Evolutionary conservation across 306 rosid genomes (phyloP).

Genomic region (Comarum palustre): DNA sequence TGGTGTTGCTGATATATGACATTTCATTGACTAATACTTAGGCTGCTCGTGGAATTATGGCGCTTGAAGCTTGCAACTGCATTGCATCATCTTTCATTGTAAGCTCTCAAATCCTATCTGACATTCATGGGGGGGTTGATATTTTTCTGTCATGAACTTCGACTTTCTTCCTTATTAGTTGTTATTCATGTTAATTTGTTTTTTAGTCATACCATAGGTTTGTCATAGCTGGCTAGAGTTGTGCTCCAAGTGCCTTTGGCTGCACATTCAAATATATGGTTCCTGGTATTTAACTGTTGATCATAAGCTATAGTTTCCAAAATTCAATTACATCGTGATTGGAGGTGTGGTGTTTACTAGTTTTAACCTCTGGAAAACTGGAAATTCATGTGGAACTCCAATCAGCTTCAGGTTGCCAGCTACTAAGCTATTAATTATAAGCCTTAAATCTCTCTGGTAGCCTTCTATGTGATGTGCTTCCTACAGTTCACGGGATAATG

Average conservation of each 20-base stretch:
- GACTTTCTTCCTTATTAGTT: neutral
- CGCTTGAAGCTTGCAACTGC: slow-evolving; percentile 96
- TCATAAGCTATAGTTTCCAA: neutral
- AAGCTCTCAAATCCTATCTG: slow-evolving; percentile 21
- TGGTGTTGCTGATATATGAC: slow-evolving; percentile 30
- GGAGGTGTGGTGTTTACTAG: neutral
- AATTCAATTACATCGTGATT: neutral
- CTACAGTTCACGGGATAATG: neutral
- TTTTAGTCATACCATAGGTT: neutral
- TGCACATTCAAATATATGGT: neutral
- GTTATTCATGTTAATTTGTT: neutral
- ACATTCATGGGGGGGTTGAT: neutral
- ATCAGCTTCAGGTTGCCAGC: neutral
- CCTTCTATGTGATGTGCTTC: neutral
- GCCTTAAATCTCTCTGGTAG: neutral
- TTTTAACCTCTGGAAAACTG: neutral
- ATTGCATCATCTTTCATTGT: slow-evolving; percentile 69
- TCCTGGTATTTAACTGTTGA: neutral
- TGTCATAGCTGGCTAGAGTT: neutral
- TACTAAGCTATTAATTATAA: neutral
- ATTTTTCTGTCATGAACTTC: neutral
- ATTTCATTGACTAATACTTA: slow-evolving; percentile 36
- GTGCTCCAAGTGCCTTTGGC: neutral
- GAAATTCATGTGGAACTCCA: neutral
- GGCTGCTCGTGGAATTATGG: slow-evolving; percentile 76